Base-by-base conservation (phyloP, 805 yeast species). In the Myxozyma neotropica region DNA sequence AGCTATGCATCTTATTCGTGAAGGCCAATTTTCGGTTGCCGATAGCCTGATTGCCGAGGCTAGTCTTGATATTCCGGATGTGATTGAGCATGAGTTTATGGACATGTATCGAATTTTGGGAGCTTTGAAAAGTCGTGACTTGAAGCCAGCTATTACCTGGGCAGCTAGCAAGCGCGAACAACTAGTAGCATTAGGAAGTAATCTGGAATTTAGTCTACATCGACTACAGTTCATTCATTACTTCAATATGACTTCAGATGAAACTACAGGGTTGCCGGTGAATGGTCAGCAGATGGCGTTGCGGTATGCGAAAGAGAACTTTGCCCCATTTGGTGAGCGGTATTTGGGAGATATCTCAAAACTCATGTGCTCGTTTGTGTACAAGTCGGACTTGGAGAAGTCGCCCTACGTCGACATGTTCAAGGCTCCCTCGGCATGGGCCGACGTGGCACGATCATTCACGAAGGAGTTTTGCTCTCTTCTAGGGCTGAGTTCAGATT, bases 131-230 rank as follows among this genome's bases (percentile, higher is more conserved):
- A 53, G 69, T 1, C 72, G 75, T 2, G 71, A 81, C 53, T 67
- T 80, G 27, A 68, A 65, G 4, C 75, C 79, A 5, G 86, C 87
- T 13, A 77, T 81, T 29, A 71, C 70, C 1, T 84, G 88, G 88
- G 76, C 77, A 1, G 59, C 59, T 8, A 38, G 59, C 6, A 66
- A 69, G 45, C 67, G 71, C n/a, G 61, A 50, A 4, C 49, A 68
- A 40, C 69, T 80, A 46, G 63, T 66, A 36, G 58, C 58, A 19
- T 66, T 71, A 23, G 81, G 80, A 3, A 76, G 79, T 1, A 77
- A 78, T 50, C 67, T 82, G 26, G 82, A 79, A 65, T 80, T 78
- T 66, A 73, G 71, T 52, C 66, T 82, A 46, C 83, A 80, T 66
- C 73, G 74, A 56, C 68, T 77, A 36, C 78, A 79, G 59, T 81